Evolutionary conservation across 2,329 filamentous ascomycete species (phyloP), one percentile per base, ranked within the genome.

Genomic region (Colletotrichum graminicola): DNA sequence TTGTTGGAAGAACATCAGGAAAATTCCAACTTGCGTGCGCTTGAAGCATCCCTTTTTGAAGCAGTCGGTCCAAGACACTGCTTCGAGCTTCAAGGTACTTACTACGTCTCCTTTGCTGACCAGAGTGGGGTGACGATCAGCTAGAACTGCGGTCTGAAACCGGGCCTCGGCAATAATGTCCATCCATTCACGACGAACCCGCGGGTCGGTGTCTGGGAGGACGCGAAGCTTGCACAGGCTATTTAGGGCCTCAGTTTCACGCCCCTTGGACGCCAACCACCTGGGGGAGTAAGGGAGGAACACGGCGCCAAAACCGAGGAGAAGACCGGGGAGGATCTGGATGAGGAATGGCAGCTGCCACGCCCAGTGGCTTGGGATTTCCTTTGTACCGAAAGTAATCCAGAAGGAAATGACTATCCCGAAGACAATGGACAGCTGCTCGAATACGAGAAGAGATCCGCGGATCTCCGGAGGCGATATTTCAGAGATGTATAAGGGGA

Each of bases 1-100:
- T 8, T 88, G 87, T 67, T 90, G 87, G 76, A 89, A 90, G 75
- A 90, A 89, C 82, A 87, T 86, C 18, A 90, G 75, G 0, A 83
- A 81, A 8, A 85, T 78, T 29, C 86, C 88, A 23, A 89, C 80
- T 57, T 77, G 73, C 0, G 80, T 81, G 16, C 80, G 80, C 54
- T 84, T 81, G 80, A 84, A 85, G 75, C 84, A 86, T 4, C 85
- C 84, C 21, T 78, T 79, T 68, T 77, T 83, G 75, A 88, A 87
- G 69, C 84, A 86, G 75, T 88, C 87, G 0, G 78, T 74, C 81
- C 85, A 89, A 1, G 81, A 80, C 0, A 81, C 82, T 8, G 88
- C 34, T 71, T 88, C 86, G 3, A 87, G 79, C 60, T 83, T 82
- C 18, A 87, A 73, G 6, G 79, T 79, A 23, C 79, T 79, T 5